phyloP scores from a whole-genome alignment of 179 eudicot species.

The Beta lomatogona region DNA sequence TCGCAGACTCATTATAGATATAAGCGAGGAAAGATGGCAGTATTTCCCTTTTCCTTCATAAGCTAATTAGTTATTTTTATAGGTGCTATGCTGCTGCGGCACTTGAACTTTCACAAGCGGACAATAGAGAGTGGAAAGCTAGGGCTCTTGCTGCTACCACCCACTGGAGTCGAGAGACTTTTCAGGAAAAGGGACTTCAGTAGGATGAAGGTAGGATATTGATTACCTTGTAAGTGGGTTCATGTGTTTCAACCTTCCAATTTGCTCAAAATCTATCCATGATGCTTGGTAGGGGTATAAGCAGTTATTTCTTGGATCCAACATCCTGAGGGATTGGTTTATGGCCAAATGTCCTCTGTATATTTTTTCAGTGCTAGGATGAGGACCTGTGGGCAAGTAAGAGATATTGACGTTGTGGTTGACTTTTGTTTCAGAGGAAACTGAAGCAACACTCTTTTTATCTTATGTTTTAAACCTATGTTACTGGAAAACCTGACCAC shows the following conservation, averaged over 20 bases:
- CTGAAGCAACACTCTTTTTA: not conserved
- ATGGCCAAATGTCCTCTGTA: not conserved
- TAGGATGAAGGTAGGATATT: conserved; percentile 72
- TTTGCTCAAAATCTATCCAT: conserved; percentile 5
- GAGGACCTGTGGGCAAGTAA: not conserved
- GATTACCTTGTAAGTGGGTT: not conserved
- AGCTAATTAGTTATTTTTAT: conserved; percentile 22
- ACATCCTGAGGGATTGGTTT: not conserved
- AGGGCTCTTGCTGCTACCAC: conserved; percentile 89
- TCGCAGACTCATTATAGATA: too few relatives aligned
- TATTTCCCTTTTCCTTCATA: not conserved
- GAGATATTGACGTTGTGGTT: not conserved
- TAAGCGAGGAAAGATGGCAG: too few relatives aligned
- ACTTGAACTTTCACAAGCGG: conserved; percentile 64
- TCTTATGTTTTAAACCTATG: not conserved
- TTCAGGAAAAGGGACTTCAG: conserved; percentile 85
- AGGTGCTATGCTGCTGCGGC: conserved; percentile 88
- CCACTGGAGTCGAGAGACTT: conserved; percentile 84
- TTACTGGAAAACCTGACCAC: not conserved
- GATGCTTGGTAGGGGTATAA: not conserved
- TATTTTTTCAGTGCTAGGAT: not conserved
- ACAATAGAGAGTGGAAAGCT: conserved; percentile 65
- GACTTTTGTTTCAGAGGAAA: not conserved
- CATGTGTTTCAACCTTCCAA: not conserved
- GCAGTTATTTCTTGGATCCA: not conserved